A percentile compares a stretch with the other conserved stretches of the same genome.
Conservation (phyloP, 345 rosid genomes). For the Moricandia arvensis region DNA sequence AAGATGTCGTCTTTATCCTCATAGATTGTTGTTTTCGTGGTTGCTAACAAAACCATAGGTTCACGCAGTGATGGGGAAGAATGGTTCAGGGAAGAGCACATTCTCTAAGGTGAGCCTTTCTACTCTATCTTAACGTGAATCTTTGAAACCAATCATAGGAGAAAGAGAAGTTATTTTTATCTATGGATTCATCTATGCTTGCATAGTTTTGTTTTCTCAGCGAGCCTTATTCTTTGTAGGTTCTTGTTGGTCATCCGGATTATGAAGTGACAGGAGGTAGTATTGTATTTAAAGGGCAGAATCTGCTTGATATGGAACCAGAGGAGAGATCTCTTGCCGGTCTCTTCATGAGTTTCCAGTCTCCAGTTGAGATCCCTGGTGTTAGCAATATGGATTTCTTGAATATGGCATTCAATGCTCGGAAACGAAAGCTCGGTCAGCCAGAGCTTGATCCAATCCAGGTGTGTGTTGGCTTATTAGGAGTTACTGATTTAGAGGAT, state of each 20-base stretch:
- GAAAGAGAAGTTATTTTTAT: background rate
- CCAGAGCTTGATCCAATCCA: constrained; percentile 89
- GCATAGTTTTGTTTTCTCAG: constrained; percentile 5
- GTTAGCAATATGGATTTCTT: constrained; percentile 89
- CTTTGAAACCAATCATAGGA: background rate
- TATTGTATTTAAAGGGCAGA: constrained; percentile 71
- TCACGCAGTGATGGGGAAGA: constrained; percentile 97
- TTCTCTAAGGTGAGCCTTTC: constrained; percentile 64
- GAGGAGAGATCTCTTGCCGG: constrained; percentile 97
- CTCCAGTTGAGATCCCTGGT: constrained; percentile 93
- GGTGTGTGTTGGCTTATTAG: constrained; percentile 42
- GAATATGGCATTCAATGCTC: constrained; percentile 94
- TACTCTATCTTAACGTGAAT: background rate
- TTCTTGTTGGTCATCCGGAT: constrained; percentile 95
- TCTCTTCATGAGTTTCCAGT: constrained; percentile 91
- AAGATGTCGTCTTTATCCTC: constrained; percentile 10
- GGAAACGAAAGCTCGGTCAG: constrained; percentile 63
- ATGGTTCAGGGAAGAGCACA: constrained; percentile 98
- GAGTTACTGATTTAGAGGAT: background rate
- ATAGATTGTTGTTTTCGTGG: constrained; percentile 10
- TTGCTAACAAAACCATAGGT: constrained; percentile 44
- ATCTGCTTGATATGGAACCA: constrained; percentile 86
- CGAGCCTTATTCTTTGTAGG: constrained; percentile 45
- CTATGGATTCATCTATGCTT: background rate
- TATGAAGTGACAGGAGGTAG: constrained; percentile 93